phyloP scores from a whole-genome alignment of 495 filamentous ascomycete species.

The Cercophora sp. region DNA sequence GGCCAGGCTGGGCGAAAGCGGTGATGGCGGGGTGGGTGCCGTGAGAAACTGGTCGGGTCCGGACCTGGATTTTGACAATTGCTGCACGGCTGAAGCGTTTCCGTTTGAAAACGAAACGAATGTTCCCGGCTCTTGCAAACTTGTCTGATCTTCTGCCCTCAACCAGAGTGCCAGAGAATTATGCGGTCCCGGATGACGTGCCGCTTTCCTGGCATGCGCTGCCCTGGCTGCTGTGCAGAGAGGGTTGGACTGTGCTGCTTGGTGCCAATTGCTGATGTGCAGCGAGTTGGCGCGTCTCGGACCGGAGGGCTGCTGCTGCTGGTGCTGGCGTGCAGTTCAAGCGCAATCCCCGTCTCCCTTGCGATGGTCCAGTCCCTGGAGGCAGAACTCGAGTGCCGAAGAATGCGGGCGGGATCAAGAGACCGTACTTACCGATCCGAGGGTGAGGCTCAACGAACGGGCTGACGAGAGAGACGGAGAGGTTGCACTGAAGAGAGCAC shows the following conservation, averaged over 20 bases:
- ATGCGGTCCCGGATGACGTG: constrained; percentile 1
- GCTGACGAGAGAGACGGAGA: constrained; percentile 11
- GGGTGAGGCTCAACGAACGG: constrained; percentile 19
- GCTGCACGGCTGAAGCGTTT: no score
- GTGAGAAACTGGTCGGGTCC: constrained; percentile 1
- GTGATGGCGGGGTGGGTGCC: constrained; percentile 25
- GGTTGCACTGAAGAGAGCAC: constrained; percentile 12
- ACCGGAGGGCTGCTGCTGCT: background rate
- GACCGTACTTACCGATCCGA: constrained; percentile 21
- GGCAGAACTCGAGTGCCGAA: constrained; percentile 14
- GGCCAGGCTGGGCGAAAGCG: constrained; percentile 21
- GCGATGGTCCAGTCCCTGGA: constrained; percentile 2
- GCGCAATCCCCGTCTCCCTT: background rate
- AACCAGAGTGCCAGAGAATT: no score
- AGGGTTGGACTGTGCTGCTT: background rate
- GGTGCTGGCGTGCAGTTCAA: no score
- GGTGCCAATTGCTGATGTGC: background rate
- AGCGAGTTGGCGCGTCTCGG: background rate
- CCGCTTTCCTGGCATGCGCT: no score
- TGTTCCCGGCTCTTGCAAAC: background rate
- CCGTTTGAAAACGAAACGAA: background rate
- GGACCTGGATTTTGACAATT: no score
- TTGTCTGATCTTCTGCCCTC: constrained; percentile 1
- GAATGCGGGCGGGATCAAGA: no score
- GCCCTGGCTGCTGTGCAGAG: background rate